Conservation (phyloP, 495 filamentous ascomycete genomes). For the Venustampulla echinocandica region DNA sequence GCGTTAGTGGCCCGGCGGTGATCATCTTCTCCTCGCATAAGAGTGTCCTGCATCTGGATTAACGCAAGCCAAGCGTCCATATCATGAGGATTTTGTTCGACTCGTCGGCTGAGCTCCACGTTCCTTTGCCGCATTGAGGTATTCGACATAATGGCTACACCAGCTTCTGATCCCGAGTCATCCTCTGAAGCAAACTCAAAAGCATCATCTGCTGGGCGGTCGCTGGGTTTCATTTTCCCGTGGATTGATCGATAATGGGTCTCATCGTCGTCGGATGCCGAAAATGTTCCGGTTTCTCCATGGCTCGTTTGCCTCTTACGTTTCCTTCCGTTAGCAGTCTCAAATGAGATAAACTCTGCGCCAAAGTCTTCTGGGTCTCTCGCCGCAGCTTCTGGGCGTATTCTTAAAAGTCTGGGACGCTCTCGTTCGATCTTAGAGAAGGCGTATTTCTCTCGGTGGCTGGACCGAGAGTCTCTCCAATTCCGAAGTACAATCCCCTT, state of each 20-base stretch:
- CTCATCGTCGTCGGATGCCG: conserved; percentile 39
- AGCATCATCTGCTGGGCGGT: conserved; percentile 38
- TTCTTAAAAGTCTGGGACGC: conserved; percentile 28
- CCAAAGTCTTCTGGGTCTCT: conserved; percentile 24
- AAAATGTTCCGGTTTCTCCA: conserved; percentile 20
- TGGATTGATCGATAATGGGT: conserved; percentile 65
- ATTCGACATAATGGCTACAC: conserved; percentile 26
- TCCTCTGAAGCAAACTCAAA: conserved; percentile 46
- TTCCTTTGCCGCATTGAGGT: conserved; percentile 39
- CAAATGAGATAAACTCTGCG: conserved; percentile 39
- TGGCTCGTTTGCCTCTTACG: conserved; percentile 22
- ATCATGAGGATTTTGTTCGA: conserved; percentile 57
- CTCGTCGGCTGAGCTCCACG: conserved; percentile 46
- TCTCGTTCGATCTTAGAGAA: conserved; percentile 31
- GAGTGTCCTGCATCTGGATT: conserved; percentile 61
- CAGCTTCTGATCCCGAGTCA: conserved; percentile 30
- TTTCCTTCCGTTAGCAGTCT: conserved; percentile 7
- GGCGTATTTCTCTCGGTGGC: conserved; percentile 25
- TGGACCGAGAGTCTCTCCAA: conserved; percentile 11
- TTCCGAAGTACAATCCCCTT: conserved; percentile 37
- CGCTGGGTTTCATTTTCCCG: conserved; percentile 45
- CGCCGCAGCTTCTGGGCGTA: conserved; percentile 23
- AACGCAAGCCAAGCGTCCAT: conserved; percentile 66
- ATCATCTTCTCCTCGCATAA: conserved; percentile 40
- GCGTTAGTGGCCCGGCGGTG: conserved; percentile 41